phyloP scores from a whole-genome alignment of 2,329 filamentous ascomycete genomes.

The Truncatella angustata region DNA sequence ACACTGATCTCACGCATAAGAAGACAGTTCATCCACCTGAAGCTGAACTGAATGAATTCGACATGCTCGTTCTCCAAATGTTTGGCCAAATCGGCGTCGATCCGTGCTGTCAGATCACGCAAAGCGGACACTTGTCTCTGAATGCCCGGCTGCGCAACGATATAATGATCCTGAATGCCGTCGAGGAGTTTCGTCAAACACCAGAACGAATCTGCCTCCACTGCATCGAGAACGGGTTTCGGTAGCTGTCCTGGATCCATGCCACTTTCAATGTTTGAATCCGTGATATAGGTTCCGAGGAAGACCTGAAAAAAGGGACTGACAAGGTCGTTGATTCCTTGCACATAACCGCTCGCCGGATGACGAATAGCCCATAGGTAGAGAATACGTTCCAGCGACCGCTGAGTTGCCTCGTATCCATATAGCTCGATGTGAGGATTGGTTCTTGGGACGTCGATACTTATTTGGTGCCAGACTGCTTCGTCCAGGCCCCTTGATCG shows the following conservation, averaged over 20 bases:
- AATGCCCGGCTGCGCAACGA: slow-evolving; percentile 94
- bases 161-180: slow-evolving; percentile 98
- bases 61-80: slow-evolving; percentile 89
- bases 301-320: slow-evolving; percentile 99
- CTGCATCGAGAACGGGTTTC: slow-evolving; percentile 85
- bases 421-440: slow-evolving; percentile 96
- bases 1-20: slow-evolving; percentile 97
- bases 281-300: slow-evolving; percentile 90
- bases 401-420: slow-evolving; percentile 91
- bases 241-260: slow-evolving; percentile 97
- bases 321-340: slow-evolving; percentile 97
- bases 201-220: slow-evolving; percentile 98
- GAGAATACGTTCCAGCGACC: slow-evolving; percentile 88
- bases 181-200: slow-evolving; percentile 97
- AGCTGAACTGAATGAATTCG: slow-evolving; percentile 99
- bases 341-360: slow-evolving; percentile 95
- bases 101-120: slow-evolving; percentile 85
- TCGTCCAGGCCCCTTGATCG: slow-evolving; percentile 77
- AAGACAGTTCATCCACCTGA: slow-evolving; percentile 99
- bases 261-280: slow-evolving; percentile 84
- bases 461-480: slow-evolving; percentile 99
- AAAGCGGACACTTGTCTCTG: slow-evolving; percentile 88
- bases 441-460: slow-evolving; percentile 93
- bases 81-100: slow-evolving; percentile 79
- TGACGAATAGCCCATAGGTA: slow-evolving; percentile 98